Evolutionary conservation across 164 flowering plant genomes (phyloP), one percentile per base, ranked within the genome.

Genomic region (Pachysandra terminalis): DNA sequence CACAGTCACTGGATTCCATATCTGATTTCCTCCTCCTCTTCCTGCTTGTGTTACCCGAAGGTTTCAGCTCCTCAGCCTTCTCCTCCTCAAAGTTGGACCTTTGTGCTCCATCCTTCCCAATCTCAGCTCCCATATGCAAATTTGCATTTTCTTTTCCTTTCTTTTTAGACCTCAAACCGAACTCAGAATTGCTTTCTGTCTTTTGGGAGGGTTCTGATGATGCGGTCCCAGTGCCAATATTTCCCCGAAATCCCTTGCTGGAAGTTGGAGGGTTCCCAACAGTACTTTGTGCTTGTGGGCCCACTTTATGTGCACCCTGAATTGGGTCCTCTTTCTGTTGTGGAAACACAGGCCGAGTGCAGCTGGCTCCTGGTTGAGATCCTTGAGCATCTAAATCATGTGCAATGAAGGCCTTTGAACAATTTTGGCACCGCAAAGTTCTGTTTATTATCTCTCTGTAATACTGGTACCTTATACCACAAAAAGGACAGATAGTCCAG

Each of bases 1-100:
- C 72, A 59, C 84, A 82, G 48, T 77, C 88, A 77, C 86, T 81
- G 6, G 85, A 83, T 67, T 84, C 86, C 21, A 5, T 67, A 21
- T 41, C 71, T 12, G 19, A 64, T 61, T 70, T 83, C 74, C 78
- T 85, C 68, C 74, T 49, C 66, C 82, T 82, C 67, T 84, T 80
- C 23, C 68, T 69, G 68, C 67, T 79, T 26, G n/a, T 67, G 62
- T 45, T 77, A 54, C 66, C 72, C 14, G 73, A 26, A 10, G 6
- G 51, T 13, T 45, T 15, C 17, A 1, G 17, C 2, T 12, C 51
- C 51, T 45, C 51, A 45, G 51, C 1, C 25, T 56, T 67, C 57
- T 24, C 25, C n/a, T n/a, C n/a, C 51, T 45, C 37, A 32, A 32
- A 32, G 5, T 32, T 32, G 37, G 37, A 7, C 3, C 37, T 45